phyloP scores from a whole-genome alignment of 371 early-diverging fungal genomes.

The Mucor plumbeus region DNA sequence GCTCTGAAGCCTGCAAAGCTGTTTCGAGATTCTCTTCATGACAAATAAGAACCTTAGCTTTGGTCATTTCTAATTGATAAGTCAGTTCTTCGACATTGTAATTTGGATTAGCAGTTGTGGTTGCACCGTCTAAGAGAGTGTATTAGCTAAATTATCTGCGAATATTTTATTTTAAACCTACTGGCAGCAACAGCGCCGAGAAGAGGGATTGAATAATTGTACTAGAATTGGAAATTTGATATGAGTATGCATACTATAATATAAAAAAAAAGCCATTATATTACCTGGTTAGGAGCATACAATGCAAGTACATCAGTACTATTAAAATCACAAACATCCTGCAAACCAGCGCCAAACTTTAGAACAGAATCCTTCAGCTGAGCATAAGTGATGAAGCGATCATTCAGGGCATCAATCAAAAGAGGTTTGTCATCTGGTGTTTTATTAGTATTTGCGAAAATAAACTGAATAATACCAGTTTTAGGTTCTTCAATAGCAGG shows the following conservation, averaged over 20 bases:
- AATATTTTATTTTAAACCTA: background rate
- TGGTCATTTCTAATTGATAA: slow-evolving; percentile 71
- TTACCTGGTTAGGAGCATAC: slow-evolving; percentile 71
- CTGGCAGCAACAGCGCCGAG: slow-evolving; percentile 48
- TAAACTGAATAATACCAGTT: slow-evolving; percentile 27
- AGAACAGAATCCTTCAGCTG: slow-evolving; percentile 60
- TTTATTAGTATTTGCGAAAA: slow-evolving; percentile 29
- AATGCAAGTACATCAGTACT: slow-evolving; percentile 73
- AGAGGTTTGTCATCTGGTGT: slow-evolving; percentile 51
- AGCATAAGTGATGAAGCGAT: slow-evolving; percentile 53
- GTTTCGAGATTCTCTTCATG: slow-evolving; percentile 50
- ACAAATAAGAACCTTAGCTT: slow-evolving; percentile 64
- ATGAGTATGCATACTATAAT: too few relatives aligned
- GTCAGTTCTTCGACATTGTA: slow-evolving; percentile 78
- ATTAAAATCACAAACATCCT: slow-evolving; percentile 58
- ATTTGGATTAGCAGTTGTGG: slow-evolving; percentile 75
- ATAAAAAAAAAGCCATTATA: background rate
- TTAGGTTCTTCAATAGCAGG: slow-evolving; percentile 22
- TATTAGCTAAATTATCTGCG: background rate
- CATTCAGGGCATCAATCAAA: slow-evolving; percentile 60
- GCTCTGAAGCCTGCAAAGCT: slow-evolving; percentile 61
- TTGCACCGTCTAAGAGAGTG: slow-evolving; percentile 48
- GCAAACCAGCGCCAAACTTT: slow-evolving; percentile 76
- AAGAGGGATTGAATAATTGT: slow-evolving; percentile 44
- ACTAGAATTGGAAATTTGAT: slow-evolving; percentile 25